Percentiles rank a stretch among this genome's conserved stretches.
Conservation (phyloP, 768 basidiomycete genomes). For the Termitomyces heimii region DNA sequence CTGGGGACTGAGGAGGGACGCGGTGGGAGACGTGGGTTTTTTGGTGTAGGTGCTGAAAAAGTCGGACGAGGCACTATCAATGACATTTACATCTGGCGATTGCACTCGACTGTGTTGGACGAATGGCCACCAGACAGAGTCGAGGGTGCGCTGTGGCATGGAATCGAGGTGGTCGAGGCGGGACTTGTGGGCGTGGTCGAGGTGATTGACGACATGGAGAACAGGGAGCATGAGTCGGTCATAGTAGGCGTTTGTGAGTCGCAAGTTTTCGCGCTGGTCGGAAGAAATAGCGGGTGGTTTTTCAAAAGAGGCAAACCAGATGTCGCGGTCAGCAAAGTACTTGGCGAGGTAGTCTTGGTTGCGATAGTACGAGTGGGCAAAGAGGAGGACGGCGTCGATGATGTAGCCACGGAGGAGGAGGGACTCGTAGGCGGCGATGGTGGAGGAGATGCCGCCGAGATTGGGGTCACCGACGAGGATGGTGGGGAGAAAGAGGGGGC, state of each 20-base stretch:
- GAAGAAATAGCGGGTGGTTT: slow-evolving; percentile 50
- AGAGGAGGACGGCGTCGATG: slow-evolving; percentile 78
- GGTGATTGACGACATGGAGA: slow-evolving; percentile 41
- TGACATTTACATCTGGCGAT: slow-evolving; percentile 80
- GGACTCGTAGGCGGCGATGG: slow-evolving; percentile 91
- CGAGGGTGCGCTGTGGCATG: slow-evolving; percentile 72
- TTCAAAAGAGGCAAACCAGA: slow-evolving; percentile 47
- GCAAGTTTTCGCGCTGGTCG: slow-evolving; percentile 39
- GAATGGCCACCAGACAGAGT: slow-evolving; percentile 95
- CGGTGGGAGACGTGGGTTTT: slow-evolving; percentile 14
- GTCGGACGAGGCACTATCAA: slow-evolving; percentile 87
- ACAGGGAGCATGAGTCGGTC: slow-evolving; percentile 35
- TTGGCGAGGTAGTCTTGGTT: slow-evolving; percentile 78
- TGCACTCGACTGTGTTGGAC: slow-evolving; percentile 80
- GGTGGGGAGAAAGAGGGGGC: slow-evolving; percentile 83
- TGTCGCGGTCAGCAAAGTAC: slow-evolving; percentile 73
- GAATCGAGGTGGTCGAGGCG: slow-evolving; percentile 70
- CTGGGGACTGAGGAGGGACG: slow-evolving; percentile 40
- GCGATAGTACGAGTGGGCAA: slow-evolving; percentile 81
- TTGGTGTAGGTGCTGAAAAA: slow-evolving; percentile 69
- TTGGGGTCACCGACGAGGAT: slow-evolving; percentile 83
- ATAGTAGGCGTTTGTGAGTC: slow-evolving; percentile 70
- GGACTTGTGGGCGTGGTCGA: slow-evolving; percentile 58
- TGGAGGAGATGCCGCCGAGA: slow-evolving; percentile 89
- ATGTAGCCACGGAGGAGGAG: slow-evolving; percentile 86